phyloP scores from a whole-genome alignment of 768 basidiomycete species.

The Termitomyces sp. region DNA sequence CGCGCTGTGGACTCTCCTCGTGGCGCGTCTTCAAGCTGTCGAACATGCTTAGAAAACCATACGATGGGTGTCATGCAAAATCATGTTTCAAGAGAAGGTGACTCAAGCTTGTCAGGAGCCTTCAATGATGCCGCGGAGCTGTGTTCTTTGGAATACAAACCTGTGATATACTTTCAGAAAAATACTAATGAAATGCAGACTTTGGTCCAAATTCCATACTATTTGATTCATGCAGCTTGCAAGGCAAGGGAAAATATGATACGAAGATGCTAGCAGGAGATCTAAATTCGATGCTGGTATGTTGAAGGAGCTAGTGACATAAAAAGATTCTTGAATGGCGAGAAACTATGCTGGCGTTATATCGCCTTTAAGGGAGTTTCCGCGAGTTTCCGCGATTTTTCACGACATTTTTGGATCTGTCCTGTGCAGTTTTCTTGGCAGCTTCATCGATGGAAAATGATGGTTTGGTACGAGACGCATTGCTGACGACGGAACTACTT shows the following conservation, averaged over 20 bases:
- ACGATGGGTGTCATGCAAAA: background rate
- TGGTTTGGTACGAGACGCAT: slow-evolving; percentile 2
- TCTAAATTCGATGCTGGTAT: background rate
- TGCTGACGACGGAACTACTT: background rate
- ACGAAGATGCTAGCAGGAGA: background rate
- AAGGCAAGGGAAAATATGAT: slow-evolving; percentile 1
- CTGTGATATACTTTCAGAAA: background rate
- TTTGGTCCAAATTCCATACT: background rate
- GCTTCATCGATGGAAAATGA: background rate
- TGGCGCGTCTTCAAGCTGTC: background rate
- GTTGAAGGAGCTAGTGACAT: background rate
- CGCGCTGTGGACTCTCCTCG: background rate
- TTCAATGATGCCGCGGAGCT: background rate
- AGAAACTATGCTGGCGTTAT: slow-evolving; percentile 1
- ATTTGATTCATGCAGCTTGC: background rate
- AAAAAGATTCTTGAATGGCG: slow-evolving; percentile 4
- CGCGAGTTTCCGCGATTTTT: background rate
- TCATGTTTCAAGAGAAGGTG: background rate
- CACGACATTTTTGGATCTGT: background rate
- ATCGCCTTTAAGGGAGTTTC: background rate
- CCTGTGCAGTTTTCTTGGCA: background rate
- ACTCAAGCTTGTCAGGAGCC: background rate
- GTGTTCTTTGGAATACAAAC: background rate
- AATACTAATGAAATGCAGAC: background rate
- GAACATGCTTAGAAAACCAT: background rate